Percentiles rank a stretch among this genome's conserved stretches.
Evolutionary conservation across 108 stramenopile genomes (phyloP).

Genomic region (Cylindrotheca closterium): DNA sequence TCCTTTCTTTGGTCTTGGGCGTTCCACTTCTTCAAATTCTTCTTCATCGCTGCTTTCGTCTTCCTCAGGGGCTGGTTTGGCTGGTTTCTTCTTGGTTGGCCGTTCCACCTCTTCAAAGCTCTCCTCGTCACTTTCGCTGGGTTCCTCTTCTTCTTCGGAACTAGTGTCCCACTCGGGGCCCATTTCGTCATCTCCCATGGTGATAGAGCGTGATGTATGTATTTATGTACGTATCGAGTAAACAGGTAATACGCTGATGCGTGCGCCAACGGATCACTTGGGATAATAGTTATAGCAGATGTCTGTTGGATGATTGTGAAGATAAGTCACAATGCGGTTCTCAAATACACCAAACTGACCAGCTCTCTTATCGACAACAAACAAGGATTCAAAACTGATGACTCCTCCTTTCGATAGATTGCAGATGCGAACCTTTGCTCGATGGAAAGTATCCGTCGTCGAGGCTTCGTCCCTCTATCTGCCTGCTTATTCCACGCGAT

Average conservation of each 20-base stretch:
- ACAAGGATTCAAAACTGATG: too few species aligned
- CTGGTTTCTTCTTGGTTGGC: background rate
- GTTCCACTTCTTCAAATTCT: background rate
- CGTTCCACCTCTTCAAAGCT: background rate
- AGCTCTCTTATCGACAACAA: too few species aligned
- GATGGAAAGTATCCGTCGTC: too few species aligned
- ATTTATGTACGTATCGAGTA: background rate
- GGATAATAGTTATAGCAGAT: too few species aligned
- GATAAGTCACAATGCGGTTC: background rate
- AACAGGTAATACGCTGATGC: background rate
- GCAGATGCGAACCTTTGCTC: too few species aligned
- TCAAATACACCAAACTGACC: background rate
- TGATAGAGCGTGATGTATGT: background rate
- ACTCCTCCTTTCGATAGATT: too few species aligned
- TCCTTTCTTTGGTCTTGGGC: too few species aligned
- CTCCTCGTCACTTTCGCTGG: slow-evolving; percentile 10
- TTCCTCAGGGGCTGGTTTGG: background rate
- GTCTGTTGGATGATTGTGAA: background rate
- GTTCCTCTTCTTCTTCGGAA: background rate
- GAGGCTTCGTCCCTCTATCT: too few species aligned
- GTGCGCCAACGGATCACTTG: too few species aligned
- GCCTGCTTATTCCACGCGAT: too few species aligned
- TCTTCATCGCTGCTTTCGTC: background rate
- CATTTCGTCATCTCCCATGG: background rate
- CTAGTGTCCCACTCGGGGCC: background rate